Evolutionary conservation across 805 yeast species (phyloP).

Genomic region (Candida xiaguanensis): DNA sequence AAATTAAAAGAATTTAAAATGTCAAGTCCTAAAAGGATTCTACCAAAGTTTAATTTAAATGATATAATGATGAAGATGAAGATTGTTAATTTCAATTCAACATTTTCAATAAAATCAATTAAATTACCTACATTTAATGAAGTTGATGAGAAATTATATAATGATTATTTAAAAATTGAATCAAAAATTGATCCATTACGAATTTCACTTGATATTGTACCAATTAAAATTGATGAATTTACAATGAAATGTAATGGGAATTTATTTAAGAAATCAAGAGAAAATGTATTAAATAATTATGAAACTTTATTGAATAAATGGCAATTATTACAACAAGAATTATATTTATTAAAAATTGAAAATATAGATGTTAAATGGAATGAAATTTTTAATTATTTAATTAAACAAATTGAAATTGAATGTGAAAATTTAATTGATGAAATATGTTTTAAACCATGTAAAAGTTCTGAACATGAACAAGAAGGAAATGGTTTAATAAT

Average conservation of each 20-base stretch:
- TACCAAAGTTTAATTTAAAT: slow-evolving; percentile 17
- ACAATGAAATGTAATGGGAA: slow-evolving; percentile 15
- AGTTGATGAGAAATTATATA: slow-evolving; percentile 31
- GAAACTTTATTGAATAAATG: slow-evolving; percentile 37
- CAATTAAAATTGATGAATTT: slow-evolving; percentile 46
- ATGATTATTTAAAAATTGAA: slow-evolving; percentile 39
- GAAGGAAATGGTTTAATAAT: slow-evolving; percentile 13
- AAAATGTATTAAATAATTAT: slow-evolving; percentile 34
- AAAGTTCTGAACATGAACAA: background rate
- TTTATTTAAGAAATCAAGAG: slow-evolving; percentile 25
- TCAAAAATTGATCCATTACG: slow-evolving; percentile 47
- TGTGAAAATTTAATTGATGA: slow-evolving; percentile 19
- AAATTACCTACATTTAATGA: slow-evolving; percentile 30
- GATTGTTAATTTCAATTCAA: slow-evolving; percentile 15
- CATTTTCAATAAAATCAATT: slow-evolving; percentile 16
- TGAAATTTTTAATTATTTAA: slow-evolving; percentile 46
- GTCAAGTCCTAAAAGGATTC: slow-evolving; percentile 15
- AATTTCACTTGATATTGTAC: slow-evolving; percentile 50
- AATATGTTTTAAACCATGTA: slow-evolving; percentile 11
- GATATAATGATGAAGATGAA: slow-evolving; percentile 21
- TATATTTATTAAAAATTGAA: slow-evolving; percentile 40
- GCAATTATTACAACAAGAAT: slow-evolving; percentile 37
- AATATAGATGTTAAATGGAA: slow-evolving; percentile 55
- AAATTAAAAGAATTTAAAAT: slow-evolving; percentile 16
- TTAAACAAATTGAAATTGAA: slow-evolving; percentile 33